Percentiles rank a stretch among this genome's conserved stretches.
phyloP scores from a whole-genome alignment of 768 basidiomycete species.

The Collybia mongolica region DNA sequence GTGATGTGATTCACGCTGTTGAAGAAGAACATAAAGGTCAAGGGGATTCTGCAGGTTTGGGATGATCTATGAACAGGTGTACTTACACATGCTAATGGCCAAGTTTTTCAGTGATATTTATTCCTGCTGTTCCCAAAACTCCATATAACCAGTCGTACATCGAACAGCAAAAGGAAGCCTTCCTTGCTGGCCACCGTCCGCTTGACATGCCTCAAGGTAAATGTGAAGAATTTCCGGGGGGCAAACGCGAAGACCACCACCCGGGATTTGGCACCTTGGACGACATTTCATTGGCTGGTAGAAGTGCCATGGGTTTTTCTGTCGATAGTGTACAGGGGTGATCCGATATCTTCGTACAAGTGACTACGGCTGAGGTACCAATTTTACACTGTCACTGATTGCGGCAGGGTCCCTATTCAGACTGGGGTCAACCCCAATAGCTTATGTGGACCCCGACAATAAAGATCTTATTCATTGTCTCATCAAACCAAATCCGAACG shows the following conservation, averaged over 20 bases:
- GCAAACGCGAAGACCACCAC: constrained; percentile 15
- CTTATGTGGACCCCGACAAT: too few relatives aligned
- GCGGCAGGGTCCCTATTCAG: too few relatives aligned
- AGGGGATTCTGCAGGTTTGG: constrained; percentile 54
- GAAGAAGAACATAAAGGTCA: constrained; percentile 52
- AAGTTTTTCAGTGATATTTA: constrained; percentile 62
- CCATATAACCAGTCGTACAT: constrained; percentile 62
- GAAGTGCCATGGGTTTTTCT: constrained; percentile 39
- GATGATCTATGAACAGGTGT: neutral
- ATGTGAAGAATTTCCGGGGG: constrained; percentile 21
- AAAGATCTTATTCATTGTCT: too few relatives aligned
- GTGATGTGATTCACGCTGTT: constrained; percentile 51
- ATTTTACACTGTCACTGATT: too few relatives aligned
- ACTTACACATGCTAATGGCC: constrained; percentile 2
- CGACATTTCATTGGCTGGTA: constrained; percentile 36
- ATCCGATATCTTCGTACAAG: too few relatives aligned
- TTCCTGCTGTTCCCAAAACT: constrained; percentile 69
- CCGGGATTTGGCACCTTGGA: constrained; percentile 30
- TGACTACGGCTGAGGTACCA: too few relatives aligned
- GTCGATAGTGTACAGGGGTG: constrained; percentile 19
- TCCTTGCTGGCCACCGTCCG: constrained; percentile 58
- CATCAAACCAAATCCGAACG: too few relatives aligned
- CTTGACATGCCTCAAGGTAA: constrained; percentile 65
- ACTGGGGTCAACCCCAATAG: too few relatives aligned
- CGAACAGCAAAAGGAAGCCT: constrained; percentile 58